phyloP scores from a whole-genome alignment of 1,284 basidiomycete genomes.

The Golubevia pallescens region DNA sequence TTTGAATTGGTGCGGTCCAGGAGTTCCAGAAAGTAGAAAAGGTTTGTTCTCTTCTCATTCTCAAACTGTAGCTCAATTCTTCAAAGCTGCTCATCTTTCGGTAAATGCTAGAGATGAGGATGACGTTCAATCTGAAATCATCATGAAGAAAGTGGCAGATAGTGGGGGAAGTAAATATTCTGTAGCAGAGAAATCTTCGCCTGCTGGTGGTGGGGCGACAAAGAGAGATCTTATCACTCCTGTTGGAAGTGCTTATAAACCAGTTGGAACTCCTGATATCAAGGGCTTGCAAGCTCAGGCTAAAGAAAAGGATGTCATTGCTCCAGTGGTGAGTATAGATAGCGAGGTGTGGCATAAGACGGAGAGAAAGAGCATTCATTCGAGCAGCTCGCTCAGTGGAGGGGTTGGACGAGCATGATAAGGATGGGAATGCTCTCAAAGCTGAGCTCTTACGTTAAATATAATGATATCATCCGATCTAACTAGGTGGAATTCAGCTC shows the following conservation, averaged over 20 bases:
- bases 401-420: no score
- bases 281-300: conserved; percentile 43
- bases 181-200: conserved; percentile 47
- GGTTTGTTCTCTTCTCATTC: conserved; percentile 57
- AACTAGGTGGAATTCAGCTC: no score
- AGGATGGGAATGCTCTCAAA: no score
- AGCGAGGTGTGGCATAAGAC: no score
- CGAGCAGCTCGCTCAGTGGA: no score
- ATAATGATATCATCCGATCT: no score
- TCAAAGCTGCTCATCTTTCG: conserved; percentile 57
- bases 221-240: conserved; percentile 25
- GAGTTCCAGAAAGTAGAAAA: conserved; percentile 57
- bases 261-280: conserved; percentile 59
- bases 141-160: conserved; percentile 55
- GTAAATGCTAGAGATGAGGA: conserved; percentile 54
- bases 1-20: conserved; percentile 63
- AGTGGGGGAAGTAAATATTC: conserved; percentile 55
- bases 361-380: no score
- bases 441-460: no score
- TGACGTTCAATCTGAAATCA: conserved; percentile 47
- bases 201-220: not conserved
- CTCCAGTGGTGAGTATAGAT: conserved; percentile 20
- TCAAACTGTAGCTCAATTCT: conserved; percentile 48
- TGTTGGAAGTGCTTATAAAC: conserved; percentile 53
- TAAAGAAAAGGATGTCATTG: conserved; percentile 37